Evolutionary conservation across 2,329 filamentous ascomycete genomes (phyloP).

Genomic region (Cercospora canescens): DNA sequence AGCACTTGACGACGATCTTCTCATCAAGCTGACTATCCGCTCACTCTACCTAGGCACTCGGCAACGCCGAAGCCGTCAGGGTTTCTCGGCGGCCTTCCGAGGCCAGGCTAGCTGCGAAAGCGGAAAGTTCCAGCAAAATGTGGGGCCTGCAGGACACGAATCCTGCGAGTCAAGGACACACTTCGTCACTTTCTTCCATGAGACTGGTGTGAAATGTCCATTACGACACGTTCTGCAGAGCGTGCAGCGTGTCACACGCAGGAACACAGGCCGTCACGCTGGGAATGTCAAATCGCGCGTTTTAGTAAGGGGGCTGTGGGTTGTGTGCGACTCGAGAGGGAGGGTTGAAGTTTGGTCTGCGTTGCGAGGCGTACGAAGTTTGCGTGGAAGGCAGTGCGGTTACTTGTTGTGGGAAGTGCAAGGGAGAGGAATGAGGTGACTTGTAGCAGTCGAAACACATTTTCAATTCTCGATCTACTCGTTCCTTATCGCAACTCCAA

Average conservation of each 20-base stretch:
- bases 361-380: not conserved
- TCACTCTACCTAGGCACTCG: not conserved
- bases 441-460: no score
- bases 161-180: not conserved
- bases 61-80: not conserved
- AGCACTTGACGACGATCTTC: no score
- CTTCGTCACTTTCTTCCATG: no score
- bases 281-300: not conserved
- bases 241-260: no score
- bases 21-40: no score
- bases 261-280: no score
- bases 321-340: not conserved
- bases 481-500: no score
- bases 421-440: not conserved
- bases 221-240: no score
- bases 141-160: not conserved
- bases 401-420: not conserved
- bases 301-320: not conserved
- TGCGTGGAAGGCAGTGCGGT: not conserved
- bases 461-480: no score
- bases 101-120: not conserved
- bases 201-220: no score
- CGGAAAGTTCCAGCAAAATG: not conserved
- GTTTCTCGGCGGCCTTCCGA: not conserved
- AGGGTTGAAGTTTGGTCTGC: not conserved